Evolutionary conservation across 352 stramenopile genomes (phyloP), one percentile per base, ranked within the genome.

Genomic region (Phytophthora litchii): DNA sequence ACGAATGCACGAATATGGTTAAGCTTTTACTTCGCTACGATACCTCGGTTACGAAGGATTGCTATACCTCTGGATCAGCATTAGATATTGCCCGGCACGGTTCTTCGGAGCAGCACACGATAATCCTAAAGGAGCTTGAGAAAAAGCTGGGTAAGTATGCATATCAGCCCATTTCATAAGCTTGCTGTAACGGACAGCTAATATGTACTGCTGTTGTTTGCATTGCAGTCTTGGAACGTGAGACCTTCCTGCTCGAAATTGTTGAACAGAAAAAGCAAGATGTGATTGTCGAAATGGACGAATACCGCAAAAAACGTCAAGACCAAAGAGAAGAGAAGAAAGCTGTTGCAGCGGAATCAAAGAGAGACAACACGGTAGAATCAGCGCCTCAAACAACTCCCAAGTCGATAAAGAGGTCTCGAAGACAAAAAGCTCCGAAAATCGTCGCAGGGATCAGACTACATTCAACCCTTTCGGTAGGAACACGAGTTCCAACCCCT

Each of bases 41-140:
- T 9, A 57, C 71, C 11, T 87, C 80, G 0, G 74, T 86, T 9
- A 67, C 56, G 3, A 76, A 74, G 40, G 78, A 87, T 47, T 76
- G 66, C 49, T 79, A 72, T 27, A 84, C 78, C 2, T 17, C 42
- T 2, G 79, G 80, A 23, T 88, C 76, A 2, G 76, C 76, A 0
- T 47, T 88, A 4, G 68, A 83, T 23, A 75, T 83, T 27, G 71
- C 77, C 1, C 50, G 70, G 34, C 54, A 43, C 13, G 65, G 60
- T 1, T 53, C 70, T n/a, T 73, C 67, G 1, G 68, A 69, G 25
- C 54, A 41, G 0, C 75, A 89, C 16, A 41, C 46, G 8, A 64
- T 72, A 21, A 78, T 89, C 54, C 14, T 74, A 2, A 54, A 75
- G 9, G 37, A 70, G 14, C 57, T 89, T 11, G 67, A 88, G 55